Evolutionary conservation across 768 basidiomycete species (phyloP).

Genomic region (Auricularia heimuer): DNA sequence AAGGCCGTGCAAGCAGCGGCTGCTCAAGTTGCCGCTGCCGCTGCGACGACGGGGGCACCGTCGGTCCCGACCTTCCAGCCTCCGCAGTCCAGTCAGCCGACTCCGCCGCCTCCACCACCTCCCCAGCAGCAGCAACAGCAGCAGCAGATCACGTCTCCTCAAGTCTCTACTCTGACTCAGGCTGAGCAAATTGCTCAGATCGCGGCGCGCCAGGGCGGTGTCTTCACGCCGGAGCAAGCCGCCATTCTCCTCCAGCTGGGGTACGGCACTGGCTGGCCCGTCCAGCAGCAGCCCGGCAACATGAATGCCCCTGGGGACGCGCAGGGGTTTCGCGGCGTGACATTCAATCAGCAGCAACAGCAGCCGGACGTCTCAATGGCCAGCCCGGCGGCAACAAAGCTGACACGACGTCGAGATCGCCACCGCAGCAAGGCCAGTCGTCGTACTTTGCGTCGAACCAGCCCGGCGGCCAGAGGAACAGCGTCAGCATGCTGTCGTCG

Average conservation of each 20-base stretch:
- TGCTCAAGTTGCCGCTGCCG: not conserved
- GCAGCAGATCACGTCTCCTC: constrained; percentile 4
- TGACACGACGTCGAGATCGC: not conserved
- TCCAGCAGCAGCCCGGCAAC: not conserved
- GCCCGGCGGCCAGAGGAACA: not conserved
- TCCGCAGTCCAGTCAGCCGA: not conserved
- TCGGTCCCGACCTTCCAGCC: not conserved
- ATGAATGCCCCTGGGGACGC: not conserved
- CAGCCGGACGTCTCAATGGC: not conserved
- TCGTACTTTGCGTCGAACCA: not conserved
- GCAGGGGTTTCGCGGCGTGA: no score
- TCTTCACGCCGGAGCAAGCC: constrained; percentile 1
- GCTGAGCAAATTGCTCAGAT: not conserved
- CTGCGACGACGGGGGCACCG: not conserved
- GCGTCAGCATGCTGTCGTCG: not conserved
- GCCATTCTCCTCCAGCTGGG: constrained; percentile 7
- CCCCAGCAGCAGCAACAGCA: not conserved
- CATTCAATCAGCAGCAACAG: not conserved
- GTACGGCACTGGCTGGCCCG: not conserved
- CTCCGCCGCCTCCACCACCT: not conserved
- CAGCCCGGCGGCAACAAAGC: not conserved
- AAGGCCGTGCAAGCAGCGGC: constrained; percentile 88
- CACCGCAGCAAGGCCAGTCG: not conserved
- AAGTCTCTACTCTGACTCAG: constrained; percentile 2
- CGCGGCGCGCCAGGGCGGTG: not conserved